These are phyloP conservation scores for Sporobolomyces roseus DNA, from an alignment of 768 basidiomycete genomes.

Conservation along the genomic window DNA sequence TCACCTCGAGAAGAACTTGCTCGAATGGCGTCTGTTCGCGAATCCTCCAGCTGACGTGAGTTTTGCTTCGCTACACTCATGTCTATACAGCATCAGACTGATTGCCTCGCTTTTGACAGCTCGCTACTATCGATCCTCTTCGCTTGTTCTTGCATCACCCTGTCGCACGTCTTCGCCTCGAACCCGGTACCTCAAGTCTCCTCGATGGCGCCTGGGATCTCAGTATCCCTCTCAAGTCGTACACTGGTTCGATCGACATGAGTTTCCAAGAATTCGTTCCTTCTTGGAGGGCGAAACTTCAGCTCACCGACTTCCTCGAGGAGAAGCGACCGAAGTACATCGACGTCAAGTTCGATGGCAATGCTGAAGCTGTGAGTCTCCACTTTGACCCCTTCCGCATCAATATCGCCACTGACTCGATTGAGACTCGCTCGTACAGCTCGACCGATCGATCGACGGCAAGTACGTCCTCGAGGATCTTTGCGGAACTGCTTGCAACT, in stretches of 20 bases:
- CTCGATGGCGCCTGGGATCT: constrained; percentile 57
- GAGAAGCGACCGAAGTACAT: constrained; percentile 66
- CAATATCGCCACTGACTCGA: too few relatives aligned
- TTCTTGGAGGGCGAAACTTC: constrained; percentile 79
- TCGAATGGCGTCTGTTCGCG: constrained; percentile 83
- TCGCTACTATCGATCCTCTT: constrained; percentile 71
- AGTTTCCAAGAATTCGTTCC: constrained; percentile 56
- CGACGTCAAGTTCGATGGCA: constrained; percentile 56
- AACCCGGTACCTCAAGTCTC: constrained; percentile 50
- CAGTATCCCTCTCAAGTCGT: constrained; percentile 57
- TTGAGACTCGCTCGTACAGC: too few relatives aligned
- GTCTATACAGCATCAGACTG: background rate
- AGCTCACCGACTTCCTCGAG: constrained; percentile 62
- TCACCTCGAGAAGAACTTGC: constrained; percentile 66
- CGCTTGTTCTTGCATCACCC: constrained; percentile 69
- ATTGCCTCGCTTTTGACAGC: background rate
- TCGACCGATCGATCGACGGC: constrained; percentile 80
- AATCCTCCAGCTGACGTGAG: constrained; percentile 35
- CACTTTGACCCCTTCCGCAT: too few relatives aligned
- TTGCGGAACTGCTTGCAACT: constrained; percentile 82
- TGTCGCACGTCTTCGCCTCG: constrained; percentile 62
- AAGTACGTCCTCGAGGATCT: constrained; percentile 71
- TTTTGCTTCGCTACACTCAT: background rate
- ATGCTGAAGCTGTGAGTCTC: constrained; percentile 10
- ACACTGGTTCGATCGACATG: constrained; percentile 13